Percentiles rank a stretch among this genome's conserved stretches.
These are phyloP conservation scores for Alternaria hordeiaustralica DNA, from an alignment of 2,329 filamentous ascomycete genomes.

Conservation along the genomic window DNA sequence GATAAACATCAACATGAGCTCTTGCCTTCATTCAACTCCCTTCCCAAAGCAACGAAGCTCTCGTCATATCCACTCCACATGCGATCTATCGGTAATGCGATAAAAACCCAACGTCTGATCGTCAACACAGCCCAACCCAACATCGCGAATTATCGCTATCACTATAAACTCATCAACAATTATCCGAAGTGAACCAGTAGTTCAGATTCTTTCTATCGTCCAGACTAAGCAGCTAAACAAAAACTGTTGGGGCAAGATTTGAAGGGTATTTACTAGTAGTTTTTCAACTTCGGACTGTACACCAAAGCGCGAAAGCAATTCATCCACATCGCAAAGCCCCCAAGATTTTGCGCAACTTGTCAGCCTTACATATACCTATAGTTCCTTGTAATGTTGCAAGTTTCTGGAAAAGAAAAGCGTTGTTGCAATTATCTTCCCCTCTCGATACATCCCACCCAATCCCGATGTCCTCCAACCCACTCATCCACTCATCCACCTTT, in stretches of 20 bases:
- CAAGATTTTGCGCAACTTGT: neutral
- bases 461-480: neutral
- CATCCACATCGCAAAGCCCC: neutral
- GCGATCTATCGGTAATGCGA: neutral
- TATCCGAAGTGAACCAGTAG: too few relatives aligned
- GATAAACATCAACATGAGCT: neutral
- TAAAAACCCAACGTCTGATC: neutral
- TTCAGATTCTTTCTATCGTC: too few relatives aligned
- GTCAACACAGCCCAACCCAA: neutral
- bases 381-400: neutral
- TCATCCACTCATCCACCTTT: neutral
- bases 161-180: too few relatives aligned
- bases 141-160: neutral
- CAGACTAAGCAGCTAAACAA: too few relatives aligned
- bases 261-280: too few relatives aligned
- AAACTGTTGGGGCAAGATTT: too few relatives aligned
- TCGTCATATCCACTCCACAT: neutral
- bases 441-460: neutral
- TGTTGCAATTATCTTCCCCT: neutral
- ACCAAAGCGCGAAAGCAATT: neutral
- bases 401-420: neutral
- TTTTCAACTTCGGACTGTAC: too few relatives aligned
- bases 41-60: neutral
- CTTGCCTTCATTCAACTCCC: neutral
- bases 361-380: neutral